Evolutionary conservation across 2,329 filamentous ascomycete species (phyloP), one percentile per base, ranked within the genome.

Genomic region (Alternaria sp.): DNA sequence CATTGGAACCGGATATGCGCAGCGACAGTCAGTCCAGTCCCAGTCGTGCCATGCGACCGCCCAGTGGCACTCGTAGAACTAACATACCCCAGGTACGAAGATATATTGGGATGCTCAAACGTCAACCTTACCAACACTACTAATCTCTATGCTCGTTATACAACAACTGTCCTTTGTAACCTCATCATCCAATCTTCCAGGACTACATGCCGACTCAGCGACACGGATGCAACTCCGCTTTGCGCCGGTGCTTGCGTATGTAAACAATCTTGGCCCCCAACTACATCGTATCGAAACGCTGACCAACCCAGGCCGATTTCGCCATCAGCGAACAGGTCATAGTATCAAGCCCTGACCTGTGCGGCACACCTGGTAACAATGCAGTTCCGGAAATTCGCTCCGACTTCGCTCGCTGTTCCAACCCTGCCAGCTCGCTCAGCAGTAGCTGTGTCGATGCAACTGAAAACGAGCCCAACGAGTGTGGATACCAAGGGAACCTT

Each of bases 121-220:
- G 83, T 97, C 70, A 87, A 95, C 72, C 84, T 93, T 56, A 87
- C 86, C 55, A 91, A 96, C 75, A 89, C 92, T 4, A 89, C 87
- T 67, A 85, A 90, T 71, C 86, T 93, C 72, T 99, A 99, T 79
- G 94, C 95, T 48, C 90, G 95, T 69, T 99, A 94, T 79, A 96
- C 94, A 5, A 95, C 88, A 45, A 95, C 91, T 61, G 89, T 96
- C 63, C 85, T 99, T 65, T 99, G 95, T 84, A 98, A 96, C 82
- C 86, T 91, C 65, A 90, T 99, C 73, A 86, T 99, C 50, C 95
- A 99, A 78, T 93, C 92, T 74, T 98, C 95, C 5, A 87, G 90
- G 69, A 74, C 80, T 10, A 74, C 84, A 26, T 99, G 95, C 79
- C 79, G 80, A 21, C 80, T 96, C 44, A 85, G 88, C 0, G 77